Evolutionary conservation across 371 early-diverging fungal species (phyloP).

Genomic region (Cokeromyces recurvatus): DNA sequence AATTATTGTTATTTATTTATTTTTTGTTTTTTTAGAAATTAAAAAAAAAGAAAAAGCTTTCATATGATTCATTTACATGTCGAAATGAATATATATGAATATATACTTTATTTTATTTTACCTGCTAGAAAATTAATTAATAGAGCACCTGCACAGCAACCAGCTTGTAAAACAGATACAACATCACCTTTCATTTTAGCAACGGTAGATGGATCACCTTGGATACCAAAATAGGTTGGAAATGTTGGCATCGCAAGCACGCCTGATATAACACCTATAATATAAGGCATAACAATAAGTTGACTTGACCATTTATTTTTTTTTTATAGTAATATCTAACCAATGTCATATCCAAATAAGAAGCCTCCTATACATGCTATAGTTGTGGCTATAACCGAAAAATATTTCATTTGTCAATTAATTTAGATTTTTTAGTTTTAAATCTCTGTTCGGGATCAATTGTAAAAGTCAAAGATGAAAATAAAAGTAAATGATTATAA

Average conservation of each 20-base stretch:
- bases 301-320: not conserved
- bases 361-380: constrained; percentile 45
- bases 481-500: too few species aligned
- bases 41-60: too few species aligned
- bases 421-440: too few species aligned
- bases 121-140: constrained; percentile 39
- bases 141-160: constrained; percentile 40
- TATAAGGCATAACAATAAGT: too few species aligned
- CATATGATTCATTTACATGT: too few species aligned
- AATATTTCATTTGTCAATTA: constrained; percentile 34
- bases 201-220: constrained; percentile 18
- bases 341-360: constrained; percentile 45
- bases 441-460: too few species aligned
- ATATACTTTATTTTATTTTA: too few species aligned
- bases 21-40: too few species aligned
- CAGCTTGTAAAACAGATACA: constrained; percentile 39
- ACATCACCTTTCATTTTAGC: constrained; percentile 38
- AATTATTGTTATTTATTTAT: too few species aligned
- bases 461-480: too few species aligned
- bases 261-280: constrained; percentile 26
- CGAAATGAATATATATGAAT: too few species aligned
- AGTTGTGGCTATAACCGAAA: constrained; percentile 34
- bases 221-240: constrained; percentile 29
- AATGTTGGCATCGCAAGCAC: constrained; percentile 45
- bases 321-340: constrained; percentile 12